These are phyloP conservation scores for Apiotrichum veenhuisii DNA, from an alignment of 1,284 basidiomycete species.

Conservation along the genomic window DNA sequence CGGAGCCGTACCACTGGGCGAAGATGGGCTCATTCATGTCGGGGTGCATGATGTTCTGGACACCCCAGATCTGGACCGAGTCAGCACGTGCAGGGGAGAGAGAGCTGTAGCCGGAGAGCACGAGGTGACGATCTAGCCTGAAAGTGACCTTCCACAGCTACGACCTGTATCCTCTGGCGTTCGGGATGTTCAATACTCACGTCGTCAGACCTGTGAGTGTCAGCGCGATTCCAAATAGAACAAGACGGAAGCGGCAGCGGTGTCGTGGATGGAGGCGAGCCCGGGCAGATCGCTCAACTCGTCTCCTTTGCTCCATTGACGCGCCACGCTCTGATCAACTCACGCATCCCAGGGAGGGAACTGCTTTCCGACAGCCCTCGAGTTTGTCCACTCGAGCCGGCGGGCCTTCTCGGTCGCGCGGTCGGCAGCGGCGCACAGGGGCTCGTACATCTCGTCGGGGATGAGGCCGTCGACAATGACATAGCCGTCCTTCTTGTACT, in stretches of 20 bases:
- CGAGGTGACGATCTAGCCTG: too few relatives aligned
- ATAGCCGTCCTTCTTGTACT: slow-evolving; percentile 66
- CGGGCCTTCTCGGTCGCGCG: slow-evolving; percentile 59
- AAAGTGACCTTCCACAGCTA: too few relatives aligned
- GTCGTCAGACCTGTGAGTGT: not conserved
- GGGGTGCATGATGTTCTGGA: slow-evolving; percentile 76
- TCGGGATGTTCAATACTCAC: not conserved
- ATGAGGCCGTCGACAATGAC: slow-evolving; percentile 66
- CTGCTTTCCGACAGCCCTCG: slow-evolving; percentile 72
- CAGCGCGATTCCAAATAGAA: not conserved
- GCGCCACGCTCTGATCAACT: not conserved
- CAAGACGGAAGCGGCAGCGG: too few relatives aligned
- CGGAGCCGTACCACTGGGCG: slow-evolving; percentile 64
- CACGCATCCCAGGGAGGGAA: slow-evolving; percentile 65
- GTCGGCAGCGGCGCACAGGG: slow-evolving; percentile 58
- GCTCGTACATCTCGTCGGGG: slow-evolving; percentile 48
- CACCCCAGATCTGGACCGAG: slow-evolving; percentile 57
- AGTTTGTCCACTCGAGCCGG: slow-evolving; percentile 62
- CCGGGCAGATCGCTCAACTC: not conserved
- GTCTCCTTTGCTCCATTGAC: not conserved
- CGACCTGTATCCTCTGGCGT: slow-evolving; percentile 49
- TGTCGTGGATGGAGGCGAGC: too few relatives aligned
- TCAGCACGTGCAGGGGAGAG: too few relatives aligned
- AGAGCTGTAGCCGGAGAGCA: too few relatives aligned
- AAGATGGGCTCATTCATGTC: slow-evolving; percentile 61